phyloP scores from a whole-genome alignment of 768 basidiomycete species.

The Leccinum imitatum region DNA sequence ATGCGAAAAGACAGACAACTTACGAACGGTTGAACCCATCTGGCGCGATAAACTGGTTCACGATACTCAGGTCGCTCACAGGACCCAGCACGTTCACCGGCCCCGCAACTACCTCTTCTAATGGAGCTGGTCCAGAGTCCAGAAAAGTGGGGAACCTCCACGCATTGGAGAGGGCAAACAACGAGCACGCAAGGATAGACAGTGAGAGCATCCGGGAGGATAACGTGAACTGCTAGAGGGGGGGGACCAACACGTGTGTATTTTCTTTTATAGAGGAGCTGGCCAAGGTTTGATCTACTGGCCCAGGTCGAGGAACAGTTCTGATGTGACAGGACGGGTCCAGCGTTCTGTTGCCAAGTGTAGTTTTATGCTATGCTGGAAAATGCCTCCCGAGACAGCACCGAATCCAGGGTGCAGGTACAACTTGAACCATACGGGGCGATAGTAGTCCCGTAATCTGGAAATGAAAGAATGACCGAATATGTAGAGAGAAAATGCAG shows the following conservation, averaged over 20 bases:
- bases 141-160: not conserved
- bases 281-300: not conserved
- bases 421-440: too few species aligned
- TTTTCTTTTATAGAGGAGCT: constrained; percentile 11
- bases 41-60: constrained; percentile 42
- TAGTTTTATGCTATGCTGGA: not conserved
- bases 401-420: not conserved
- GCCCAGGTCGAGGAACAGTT: not conserved
- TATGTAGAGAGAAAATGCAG: not conserved
- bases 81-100: constrained; percentile 18
- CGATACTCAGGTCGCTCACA: constrained; percentile 31
- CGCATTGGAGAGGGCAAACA: constrained; percentile 10
- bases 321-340: not conserved
- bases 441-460: not conserved
- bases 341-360: not conserved
- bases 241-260: too few species aligned
- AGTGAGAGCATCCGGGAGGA: constrained; percentile 4
- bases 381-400: not conserved
- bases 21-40: constrained; percentile 48
- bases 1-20: not conserved
- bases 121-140: not conserved
- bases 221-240: not conserved
- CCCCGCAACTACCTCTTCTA: not conserved
- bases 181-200: constrained; percentile 6
- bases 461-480: too few species aligned